Evolutionary conservation across 148 eudicot species (phyloP), one percentile per base, ranked within the genome.

Genomic region (Chenopodium formosanum): DNA sequence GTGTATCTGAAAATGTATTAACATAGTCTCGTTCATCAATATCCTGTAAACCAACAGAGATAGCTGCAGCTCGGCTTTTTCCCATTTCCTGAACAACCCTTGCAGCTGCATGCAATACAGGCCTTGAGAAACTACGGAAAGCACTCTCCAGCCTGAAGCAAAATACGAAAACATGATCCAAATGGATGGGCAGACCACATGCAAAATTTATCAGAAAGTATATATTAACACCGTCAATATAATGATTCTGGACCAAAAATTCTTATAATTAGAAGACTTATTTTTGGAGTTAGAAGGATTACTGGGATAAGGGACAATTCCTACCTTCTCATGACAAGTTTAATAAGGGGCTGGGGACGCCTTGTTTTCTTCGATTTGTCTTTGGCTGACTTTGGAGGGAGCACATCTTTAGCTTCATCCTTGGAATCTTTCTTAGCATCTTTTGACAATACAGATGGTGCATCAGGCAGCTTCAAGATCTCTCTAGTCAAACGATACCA

Each of bases 81-180:
- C 99, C 98, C 98, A 96, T 96, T 86, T 96, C 99, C 85, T 96
- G 99, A 67, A 96, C 99, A 86, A 96, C 97, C 84, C 99, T 90
- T 70, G 98, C 91, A 73, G 99, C 97, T 72, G 99, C 94, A 84
- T 96, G 99, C 77, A 96, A 93, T 70, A 90, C 92, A 60, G 99
- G 99, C 83, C 98, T 91, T 27, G 98, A 96, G 89, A 87, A 91
- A 86, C 98, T 96, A 71, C 95, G 94, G 77, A 96, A 94, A 82
- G 99, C 91, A 83, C 95, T 93, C 87, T 96, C 98, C 82, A 96
- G 84, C 92, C 99, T 96, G 87, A 69, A 81, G 72, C 80, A 81
- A 64, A 82, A 76, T 9, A 73, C 70, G 75, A 70, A 74, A 63
- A 17, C 37, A 68, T 48, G 48, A 17, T 32, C 58, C 40, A 76